Evolutionary conservation across 192 early-diverging fungal species (phyloP).

Genomic region (Entomortierella beljakovae): DNA sequence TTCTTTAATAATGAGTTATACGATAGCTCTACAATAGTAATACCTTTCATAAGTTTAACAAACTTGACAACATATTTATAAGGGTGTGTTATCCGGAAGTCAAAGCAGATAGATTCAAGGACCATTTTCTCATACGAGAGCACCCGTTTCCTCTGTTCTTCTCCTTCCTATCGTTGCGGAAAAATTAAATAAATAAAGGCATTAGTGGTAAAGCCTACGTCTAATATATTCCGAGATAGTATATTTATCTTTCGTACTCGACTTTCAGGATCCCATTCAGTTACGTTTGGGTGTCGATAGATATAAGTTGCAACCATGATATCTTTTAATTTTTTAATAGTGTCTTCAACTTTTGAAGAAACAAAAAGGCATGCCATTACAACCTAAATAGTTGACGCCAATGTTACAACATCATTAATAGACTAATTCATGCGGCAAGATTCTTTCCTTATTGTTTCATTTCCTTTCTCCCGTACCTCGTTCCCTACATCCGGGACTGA

Average conservation of each 20-base stretch:
- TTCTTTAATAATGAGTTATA: not conserved
- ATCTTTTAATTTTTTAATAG: conserved; percentile 85
- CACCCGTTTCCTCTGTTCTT: conserved; percentile 73
- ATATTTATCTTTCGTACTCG: conserved; percentile 39
- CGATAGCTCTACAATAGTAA: not conserved
- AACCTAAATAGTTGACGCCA: conserved; percentile 19
- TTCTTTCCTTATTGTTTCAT: not conserved
- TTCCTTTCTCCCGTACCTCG: conserved; percentile 36
- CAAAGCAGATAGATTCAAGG: conserved; percentile 84
- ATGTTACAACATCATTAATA: no score
- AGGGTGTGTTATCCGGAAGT: conserved; percentile 82
- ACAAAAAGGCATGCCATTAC: conserved; percentile 79
- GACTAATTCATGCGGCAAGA: no score
- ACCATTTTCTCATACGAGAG: conserved; percentile 76
- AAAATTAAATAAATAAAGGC: not conserved
- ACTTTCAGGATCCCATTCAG: conserved; percentile 67
- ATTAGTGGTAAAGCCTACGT: not conserved
- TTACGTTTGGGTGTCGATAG: conserved; percentile 58
- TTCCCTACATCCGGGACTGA: conserved; percentile 59
- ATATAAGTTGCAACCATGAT: conserved; percentile 74
- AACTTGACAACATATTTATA: conserved; percentile 80
- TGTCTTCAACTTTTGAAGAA: conserved; percentile 89
- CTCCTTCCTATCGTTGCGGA: conserved; percentile 59
- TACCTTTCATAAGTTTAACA: conserved; percentile 72
- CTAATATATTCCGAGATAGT: not conserved